A percentile compares a stretch with the other conserved stretches of the same genome.
phyloP scores from a whole-genome alignment of 495 filamentous ascomycete species.

The Penicillium mononematosum region DNA sequence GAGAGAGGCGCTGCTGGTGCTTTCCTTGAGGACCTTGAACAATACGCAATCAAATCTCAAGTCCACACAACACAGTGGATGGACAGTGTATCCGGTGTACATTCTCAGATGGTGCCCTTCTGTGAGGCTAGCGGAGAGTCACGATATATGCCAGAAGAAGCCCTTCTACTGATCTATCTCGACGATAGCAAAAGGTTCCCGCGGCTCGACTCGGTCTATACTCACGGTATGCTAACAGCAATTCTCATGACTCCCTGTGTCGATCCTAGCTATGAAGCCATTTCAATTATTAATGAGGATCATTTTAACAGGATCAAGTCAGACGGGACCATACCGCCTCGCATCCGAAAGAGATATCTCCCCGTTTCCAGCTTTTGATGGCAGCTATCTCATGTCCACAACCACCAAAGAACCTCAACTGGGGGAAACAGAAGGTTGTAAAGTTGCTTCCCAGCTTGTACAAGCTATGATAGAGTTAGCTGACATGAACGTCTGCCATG shows the following conservation, averaged over 20 bases:
- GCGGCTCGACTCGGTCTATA: constrained; percentile 29
- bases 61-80: constrained; percentile 12
- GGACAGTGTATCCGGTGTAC: neutral
- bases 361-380: constrained; percentile 20
- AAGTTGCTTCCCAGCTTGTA: constrained; percentile 29
- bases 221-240: constrained; percentile 20
- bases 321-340: neutral
- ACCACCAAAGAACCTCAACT: constrained; percentile 16
- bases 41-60: constrained; percentile 28
- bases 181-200: constrained; percentile 27
- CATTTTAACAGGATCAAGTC: neutral
- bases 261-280: constrained; percentile 16
- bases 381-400: constrained; percentile 13
- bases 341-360: neutral
- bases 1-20: neutral
- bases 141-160: constrained; percentile 27
- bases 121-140: neutral
- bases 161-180: constrained; percentile 23
- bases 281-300: constrained; percentile 1
- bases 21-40: neutral
- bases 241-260: constrained; percentile 28
- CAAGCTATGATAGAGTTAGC: constrained; percentile 24
- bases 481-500: constrained; percentile 27
- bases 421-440: constrained; percentile 24
- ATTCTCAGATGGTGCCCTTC: constrained; percentile 3